Evolutionary conservation across 495 filamentous ascomycete genomes (phyloP).

Genomic region (Lichenothelia convexa): DNA sequence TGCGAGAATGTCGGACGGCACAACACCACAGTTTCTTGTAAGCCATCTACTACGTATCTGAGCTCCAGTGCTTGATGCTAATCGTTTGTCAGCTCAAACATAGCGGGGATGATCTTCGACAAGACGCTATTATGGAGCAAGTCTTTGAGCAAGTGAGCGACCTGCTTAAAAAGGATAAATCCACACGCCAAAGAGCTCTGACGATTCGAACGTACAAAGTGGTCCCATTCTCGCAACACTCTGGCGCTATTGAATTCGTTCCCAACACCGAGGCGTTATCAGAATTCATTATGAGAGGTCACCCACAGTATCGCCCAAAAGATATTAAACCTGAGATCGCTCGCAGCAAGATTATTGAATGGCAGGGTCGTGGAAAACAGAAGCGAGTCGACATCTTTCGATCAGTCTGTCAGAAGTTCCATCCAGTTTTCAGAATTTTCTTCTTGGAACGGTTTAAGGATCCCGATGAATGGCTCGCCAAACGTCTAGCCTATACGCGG

Average conservation of each 20-base stretch:
- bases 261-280: conserved; percentile 77
- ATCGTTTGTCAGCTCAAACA: conserved; percentile 50
- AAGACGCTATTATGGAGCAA: conserved; percentile 99
- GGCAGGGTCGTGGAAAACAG: conserved; percentile 46
- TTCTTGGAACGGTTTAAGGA: conserved; percentile 90
- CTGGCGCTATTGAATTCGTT: conserved; percentile 96
- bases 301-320: conserved; percentile 68
- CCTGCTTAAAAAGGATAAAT: conserved; percentile 64
- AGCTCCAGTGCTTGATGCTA: background rate
- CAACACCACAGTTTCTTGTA: conserved; percentile 51
- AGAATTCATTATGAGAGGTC: conserved; percentile 79
- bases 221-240: conserved; percentile 59
- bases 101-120: conserved; percentile 87
- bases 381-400: conserved; percentile 55
- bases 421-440: conserved; percentile 91
- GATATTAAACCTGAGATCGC: conserved; percentile 59
- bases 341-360: conserved; percentile 57
- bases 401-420: conserved; percentile 58
- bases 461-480: conserved; percentile 88
- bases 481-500: conserved; percentile 71
- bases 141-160: conserved; percentile 92
- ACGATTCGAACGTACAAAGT: conserved; percentile 92
- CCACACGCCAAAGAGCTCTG: conserved; percentile 73
- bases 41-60: conserved; percentile 61
- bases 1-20: conserved; percentile 59